Evolutionary conservation across 139 green algal species (phyloP).

Genomic region (Chlamydomonas sp.): DNA sequence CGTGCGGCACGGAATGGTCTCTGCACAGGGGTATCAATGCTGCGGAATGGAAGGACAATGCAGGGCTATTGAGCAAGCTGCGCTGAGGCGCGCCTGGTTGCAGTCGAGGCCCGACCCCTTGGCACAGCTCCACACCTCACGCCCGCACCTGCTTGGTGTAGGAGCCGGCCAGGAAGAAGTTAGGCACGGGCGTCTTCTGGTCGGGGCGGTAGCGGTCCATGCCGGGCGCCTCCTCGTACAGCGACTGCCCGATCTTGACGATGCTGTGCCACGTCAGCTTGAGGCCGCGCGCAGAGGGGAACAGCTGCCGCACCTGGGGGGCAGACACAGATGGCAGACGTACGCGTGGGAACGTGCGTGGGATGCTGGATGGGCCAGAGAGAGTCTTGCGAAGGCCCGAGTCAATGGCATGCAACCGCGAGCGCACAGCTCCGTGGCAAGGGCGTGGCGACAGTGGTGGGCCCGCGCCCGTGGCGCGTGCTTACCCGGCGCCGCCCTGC

Average conservation of each 20-base stretch:
- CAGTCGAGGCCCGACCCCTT: background rate
- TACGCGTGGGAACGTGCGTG: background rate
- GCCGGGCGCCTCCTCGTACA: constrained; percentile 92
- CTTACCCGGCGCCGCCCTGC: too few relatives aligned
- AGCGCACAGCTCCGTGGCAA: background rate
- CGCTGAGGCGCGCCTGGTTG: background rate
- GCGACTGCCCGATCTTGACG: constrained; percentile 94
- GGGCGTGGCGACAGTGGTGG: background rate
- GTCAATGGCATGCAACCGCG: background rate
- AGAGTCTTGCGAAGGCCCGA: background rate
- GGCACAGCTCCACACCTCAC: background rate
- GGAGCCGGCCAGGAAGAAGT: constrained; percentile 95
- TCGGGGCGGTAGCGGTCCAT: constrained; percentile 92
- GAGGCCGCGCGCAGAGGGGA: constrained; percentile 85
- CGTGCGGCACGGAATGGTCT: too few relatives aligned
- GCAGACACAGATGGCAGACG: background rate
- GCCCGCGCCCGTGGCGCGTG: too few relatives aligned
- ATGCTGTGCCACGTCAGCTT: constrained; percentile 85
- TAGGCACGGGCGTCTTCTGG: constrained; percentile 89
- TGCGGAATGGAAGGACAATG: background rate
- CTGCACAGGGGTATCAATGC: too few relatives aligned
- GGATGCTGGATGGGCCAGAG: background rate
- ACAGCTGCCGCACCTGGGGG: constrained; percentile 84
- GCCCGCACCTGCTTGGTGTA: constrained; percentile 86
- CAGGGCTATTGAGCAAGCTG: background rate